These are phyloP conservation scores for Solanum habrochaites DNA, from an alignment of 257 asterid genomes.

Conservation along the genomic window DNA sequence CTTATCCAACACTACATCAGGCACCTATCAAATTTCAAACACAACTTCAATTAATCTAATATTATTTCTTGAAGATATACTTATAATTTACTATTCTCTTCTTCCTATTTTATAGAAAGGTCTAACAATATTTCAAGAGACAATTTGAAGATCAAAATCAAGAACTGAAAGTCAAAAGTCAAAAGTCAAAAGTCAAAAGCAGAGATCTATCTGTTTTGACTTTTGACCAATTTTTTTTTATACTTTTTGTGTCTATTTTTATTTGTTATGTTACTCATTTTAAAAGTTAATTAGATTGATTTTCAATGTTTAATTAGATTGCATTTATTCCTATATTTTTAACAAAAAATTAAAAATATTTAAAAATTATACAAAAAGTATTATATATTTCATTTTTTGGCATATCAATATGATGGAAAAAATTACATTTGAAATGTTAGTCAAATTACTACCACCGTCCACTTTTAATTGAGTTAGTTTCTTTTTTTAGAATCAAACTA, in stretches of 20 bases:
- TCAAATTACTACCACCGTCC: background rate
- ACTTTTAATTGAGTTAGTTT: too few species aligned
- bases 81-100: background rate
- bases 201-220: background rate
- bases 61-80: background rate
- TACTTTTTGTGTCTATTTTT: too few species aligned
- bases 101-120: background rate
- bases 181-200: too few species aligned
- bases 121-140: background rate
- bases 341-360: too few species aligned
- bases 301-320: too few species aligned
- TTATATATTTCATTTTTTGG: background rate
- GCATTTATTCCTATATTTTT: background rate
- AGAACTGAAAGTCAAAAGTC: background rate
- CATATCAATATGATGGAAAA: too few species aligned
- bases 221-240: background rate
- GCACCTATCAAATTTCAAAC: slow-evolving; percentile 34
- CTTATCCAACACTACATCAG: slow-evolving; percentile 63
- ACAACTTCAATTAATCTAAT: too few species aligned
- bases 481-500: too few species aligned
- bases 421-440: too few species aligned
- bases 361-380: too few species aligned
- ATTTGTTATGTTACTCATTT: too few species aligned
- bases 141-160: background rate
- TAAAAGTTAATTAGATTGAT: too few species aligned